A percentile compares a stretch with the other conserved stretches of the same genome.
Evolutionary conservation across 768 basidiomycete genomes (phyloP).

Genomic region (Boletellus ananiceps): DNA sequence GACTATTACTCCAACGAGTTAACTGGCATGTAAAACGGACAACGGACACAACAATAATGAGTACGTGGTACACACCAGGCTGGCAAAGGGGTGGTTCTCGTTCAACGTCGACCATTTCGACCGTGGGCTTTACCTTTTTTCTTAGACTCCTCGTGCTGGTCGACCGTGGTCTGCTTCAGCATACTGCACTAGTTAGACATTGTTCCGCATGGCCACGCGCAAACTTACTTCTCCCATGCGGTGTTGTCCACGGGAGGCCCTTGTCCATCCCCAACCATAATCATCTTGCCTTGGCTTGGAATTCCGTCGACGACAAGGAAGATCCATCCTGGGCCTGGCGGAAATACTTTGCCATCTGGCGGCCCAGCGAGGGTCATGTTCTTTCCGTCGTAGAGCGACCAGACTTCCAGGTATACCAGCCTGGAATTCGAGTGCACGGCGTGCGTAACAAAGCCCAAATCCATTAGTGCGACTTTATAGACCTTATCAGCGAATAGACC

Average conservation of each 20-base stretch:
- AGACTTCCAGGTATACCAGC: constrained; percentile 58
- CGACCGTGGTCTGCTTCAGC: constrained; percentile 42
- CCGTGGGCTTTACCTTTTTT: constrained; percentile 21
- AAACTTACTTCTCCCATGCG: constrained; percentile 55
- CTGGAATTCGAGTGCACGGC: constrained; percentile 72
- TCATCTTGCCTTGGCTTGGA: constrained; percentile 56
- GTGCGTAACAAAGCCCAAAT: constrained; percentile 79
- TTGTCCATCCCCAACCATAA: constrained; percentile 66
- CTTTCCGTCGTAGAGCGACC: constrained; percentile 38
- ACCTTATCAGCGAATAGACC: constrained; percentile 5
- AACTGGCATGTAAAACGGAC: constrained; percentile 3
- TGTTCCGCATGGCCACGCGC: not conserved
- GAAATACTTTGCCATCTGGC: constrained; percentile 60
- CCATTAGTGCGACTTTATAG: constrained; percentile 64
- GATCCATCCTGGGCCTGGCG: constrained; percentile 79
- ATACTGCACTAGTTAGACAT: constrained; percentile 35
- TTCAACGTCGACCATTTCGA: constrained; percentile 6
- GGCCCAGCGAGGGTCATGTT: constrained; percentile 60
- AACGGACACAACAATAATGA: not conserved
- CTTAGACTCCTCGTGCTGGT: constrained; percentile 46
- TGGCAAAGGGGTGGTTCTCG: not conserved
- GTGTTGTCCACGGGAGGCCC: constrained; percentile 53
- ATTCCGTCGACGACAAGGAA: constrained; percentile 63
- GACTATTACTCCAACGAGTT: constrained; percentile 7
- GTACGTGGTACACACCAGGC: not conserved